Conservation (phyloP, 164 flowering plant genomes). For the Stephania cephalantha region DNA sequence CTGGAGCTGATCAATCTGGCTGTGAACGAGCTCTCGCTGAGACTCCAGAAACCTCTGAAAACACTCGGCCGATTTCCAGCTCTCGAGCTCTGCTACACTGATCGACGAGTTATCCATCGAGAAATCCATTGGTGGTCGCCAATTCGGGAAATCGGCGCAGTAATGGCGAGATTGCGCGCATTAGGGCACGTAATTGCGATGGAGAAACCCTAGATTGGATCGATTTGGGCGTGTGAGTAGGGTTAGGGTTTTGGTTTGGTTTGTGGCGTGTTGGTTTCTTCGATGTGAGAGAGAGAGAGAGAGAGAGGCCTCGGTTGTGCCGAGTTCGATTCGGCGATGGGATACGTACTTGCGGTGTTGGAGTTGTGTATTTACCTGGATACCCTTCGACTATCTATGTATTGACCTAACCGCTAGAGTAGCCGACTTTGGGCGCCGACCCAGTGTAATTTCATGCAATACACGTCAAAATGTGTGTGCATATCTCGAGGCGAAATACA, state of each 20-base stretch:
- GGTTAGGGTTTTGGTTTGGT: not conserved
- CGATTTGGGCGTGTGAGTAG: not conserved
- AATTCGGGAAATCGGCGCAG: conserved; percentile 2
- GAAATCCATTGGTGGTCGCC: conserved; percentile 29
- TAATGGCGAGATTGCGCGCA: not conserved
- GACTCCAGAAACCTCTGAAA: conserved; percentile 46
- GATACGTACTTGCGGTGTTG: no score
- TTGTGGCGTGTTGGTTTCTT: not conserved
- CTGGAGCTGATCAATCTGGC: conserved; percentile 74
- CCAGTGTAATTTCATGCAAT: no score
- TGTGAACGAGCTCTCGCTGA: conserved; percentile 64
- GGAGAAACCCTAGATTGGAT: conserved; percentile 4
- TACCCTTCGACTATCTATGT: no score
- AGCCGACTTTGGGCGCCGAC: no score
- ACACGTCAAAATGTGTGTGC: no score
- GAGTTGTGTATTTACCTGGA: no score
- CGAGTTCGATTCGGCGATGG: not conserved
- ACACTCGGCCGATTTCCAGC: conserved; percentile 46
- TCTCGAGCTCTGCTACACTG: conserved; percentile 30
- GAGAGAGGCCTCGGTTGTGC: not conserved
- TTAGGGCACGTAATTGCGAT: not conserved
- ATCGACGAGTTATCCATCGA: conserved; percentile 29
- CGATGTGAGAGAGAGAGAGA: not conserved
- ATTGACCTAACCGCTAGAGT: no score
- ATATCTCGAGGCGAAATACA: no score